These are phyloP conservation scores for Cryptococcus hybrid DNA, from an alignment of 1,284 basidiomycete species.

Conservation along the genomic window DNA sequence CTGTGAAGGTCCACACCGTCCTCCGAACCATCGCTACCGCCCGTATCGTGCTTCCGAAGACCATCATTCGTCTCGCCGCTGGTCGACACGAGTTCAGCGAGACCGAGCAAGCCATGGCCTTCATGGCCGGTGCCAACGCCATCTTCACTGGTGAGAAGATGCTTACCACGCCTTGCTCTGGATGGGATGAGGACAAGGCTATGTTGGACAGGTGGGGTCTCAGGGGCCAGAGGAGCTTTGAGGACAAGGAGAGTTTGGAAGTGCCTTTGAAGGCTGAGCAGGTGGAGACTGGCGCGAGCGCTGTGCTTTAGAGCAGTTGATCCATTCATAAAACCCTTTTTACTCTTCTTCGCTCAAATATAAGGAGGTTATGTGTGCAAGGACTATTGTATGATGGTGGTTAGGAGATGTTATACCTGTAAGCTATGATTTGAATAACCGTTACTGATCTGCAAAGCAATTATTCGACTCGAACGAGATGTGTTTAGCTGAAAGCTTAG, in stretches of 20 bases:
- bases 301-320: background rate
- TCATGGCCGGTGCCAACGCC: conserved; percentile 97
- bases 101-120: conserved; percentile 92
- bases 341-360: too few species aligned
- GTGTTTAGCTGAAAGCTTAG: too few species aligned
- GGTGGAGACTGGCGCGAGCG: background rate
- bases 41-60: conserved; percentile 83
- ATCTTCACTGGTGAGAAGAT: conserved; percentile 97
- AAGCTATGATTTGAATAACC: too few species aligned
- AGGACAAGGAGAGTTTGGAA: conserved; percentile 47
- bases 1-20: conserved; percentile 75
- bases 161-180: conserved; percentile 94
- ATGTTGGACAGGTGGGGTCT: conserved; percentile 95
- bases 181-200: conserved; percentile 91
- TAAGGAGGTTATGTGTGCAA: too few species aligned
- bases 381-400: too few species aligned
- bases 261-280: background rate
- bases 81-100: conserved; percentile 88
- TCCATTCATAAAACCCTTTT: too few species aligned
- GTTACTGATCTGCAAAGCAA: too few species aligned
- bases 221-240: conserved; percentile 84
- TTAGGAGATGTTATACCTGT: too few species aligned
- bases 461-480: too few species aligned
- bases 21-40: conserved; percentile 94
- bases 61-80: conserved; percentile 93